Conservation (phyloP, 2,329 filamentous ascomycete genomes). For the Phyllosticta capitalensis region DNA sequence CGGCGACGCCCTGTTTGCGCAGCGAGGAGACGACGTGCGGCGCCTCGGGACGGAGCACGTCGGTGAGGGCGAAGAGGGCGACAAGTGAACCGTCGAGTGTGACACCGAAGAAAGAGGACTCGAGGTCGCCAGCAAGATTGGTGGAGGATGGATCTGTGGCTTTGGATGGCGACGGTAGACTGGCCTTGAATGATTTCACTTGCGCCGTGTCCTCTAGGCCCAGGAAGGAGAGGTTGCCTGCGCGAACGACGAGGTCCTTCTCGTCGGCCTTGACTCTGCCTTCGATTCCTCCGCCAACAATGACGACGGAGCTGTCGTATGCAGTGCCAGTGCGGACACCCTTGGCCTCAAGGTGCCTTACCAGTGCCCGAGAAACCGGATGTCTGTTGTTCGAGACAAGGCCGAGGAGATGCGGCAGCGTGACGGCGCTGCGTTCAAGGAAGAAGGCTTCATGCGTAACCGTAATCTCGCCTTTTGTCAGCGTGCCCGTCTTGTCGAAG, state of each 20-base stretch:
- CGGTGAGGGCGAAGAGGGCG: constrained; percentile 43
- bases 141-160: background rate
- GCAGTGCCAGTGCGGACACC: background rate
- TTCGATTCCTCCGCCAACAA: constrained; percentile 37
- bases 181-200: background rate
- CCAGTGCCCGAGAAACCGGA: constrained; percentile 2
- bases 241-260: constrained; percentile 23
- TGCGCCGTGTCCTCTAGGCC: background rate
- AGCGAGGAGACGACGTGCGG: constrained; percentile 43
- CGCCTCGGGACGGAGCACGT: constrained; percentile 41
- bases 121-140: background rate
- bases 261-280: constrained; percentile 21
- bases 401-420: constrained; percentile 24
- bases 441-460: constrained; percentile 23
- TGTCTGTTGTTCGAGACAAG: constrained; percentile 29
- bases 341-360: background rate
- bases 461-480: constrained; percentile 49
- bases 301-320: constrained; percentile 21
- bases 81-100: constrained; percentile 35
- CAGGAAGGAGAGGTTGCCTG: constrained; percentile 29
- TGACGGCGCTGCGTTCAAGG: background rate
- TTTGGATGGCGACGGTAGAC: background rate
- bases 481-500: constrained; percentile 73
- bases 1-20: constrained; percentile 35
- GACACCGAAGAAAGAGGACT: constrained; percentile 25